phyloP scores from a whole-genome alignment of 163 green algal species.

The Chlorella variabilis region DNA sequence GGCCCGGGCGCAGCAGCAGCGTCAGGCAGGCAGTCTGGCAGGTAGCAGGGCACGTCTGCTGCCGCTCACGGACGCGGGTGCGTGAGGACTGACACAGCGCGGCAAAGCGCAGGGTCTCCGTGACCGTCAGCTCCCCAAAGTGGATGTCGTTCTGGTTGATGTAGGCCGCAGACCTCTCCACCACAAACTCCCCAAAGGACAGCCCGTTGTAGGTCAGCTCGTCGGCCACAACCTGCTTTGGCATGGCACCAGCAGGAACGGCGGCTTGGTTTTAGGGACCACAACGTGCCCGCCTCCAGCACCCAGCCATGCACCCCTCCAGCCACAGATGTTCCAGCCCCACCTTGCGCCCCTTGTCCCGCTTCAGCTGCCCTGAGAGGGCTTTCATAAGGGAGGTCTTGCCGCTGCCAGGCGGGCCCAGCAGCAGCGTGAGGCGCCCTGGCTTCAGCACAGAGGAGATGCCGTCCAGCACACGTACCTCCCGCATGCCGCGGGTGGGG shows the following conservation, averaged over 20 bases:
- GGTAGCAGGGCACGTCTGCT: neutral
- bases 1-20: neutral
- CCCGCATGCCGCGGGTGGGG: too few species aligned
- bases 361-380: conserved; percentile 56
- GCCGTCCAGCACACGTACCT: too few species aligned
- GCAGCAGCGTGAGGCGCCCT: conserved; percentile 75
- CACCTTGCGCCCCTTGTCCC: conserved; percentile 8
- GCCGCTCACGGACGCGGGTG: too few species aligned
- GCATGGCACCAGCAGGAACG: too few species aligned
- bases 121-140: conserved; percentile 83
- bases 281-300: too few species aligned
- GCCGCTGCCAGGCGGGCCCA: conserved; percentile 75
- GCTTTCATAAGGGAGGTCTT: conserved; percentile 78
- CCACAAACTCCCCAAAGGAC: conserved; percentile 61
- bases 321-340: too few species aligned
- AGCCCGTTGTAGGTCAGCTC: conserved; percentile 74
- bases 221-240: neutral
- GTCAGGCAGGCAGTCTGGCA: neutral
- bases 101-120: conserved; percentile 81
- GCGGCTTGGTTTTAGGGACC: too few species aligned
- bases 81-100: conserved; percentile 49
- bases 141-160: conserved; percentile 74
- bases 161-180: conserved; percentile 56
- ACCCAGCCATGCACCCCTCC: too few species aligned
- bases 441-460: conserved; percentile 49